Conservation (phyloP, 495 filamentous ascomycete genomes). For the Massariosphaeria phaeospora region DNA sequence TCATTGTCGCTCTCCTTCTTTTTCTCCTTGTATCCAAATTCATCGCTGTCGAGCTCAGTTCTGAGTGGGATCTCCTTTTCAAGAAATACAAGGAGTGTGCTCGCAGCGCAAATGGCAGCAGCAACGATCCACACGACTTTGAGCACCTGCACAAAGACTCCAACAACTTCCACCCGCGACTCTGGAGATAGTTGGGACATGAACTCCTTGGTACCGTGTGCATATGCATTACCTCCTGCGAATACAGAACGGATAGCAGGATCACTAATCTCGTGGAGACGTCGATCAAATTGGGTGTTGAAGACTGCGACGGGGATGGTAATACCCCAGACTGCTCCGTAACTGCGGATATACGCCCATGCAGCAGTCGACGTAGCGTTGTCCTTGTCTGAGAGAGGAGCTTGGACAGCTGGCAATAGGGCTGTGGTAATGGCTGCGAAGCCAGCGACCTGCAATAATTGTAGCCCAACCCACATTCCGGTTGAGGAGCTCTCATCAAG, state of each 20-base stretch:
- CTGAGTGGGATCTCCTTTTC: slow-evolving; percentile 24
- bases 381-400: slow-evolving; percentile 8
- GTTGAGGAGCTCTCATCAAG: not conserved
- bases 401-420: slow-evolving; percentile 12
- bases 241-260: not conserved
- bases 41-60: not conserved
- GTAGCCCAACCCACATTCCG: slow-evolving; percentile 5
- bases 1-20: not conserved
- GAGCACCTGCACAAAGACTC: slow-evolving; percentile 3
- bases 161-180: not conserved
- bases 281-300: slow-evolving; percentile 7
- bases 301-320: slow-evolving; percentile 21
- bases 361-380: slow-evolving; percentile 1
- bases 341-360: slow-evolving; percentile 18
- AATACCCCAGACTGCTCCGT: slow-evolving; percentile 18
- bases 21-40: not conserved
- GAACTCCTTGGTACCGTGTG: not conserved
- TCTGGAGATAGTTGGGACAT: not conserved
- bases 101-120: slow-evolving; percentile 9
- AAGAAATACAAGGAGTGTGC: slow-evolving; percentile 29
- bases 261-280: slow-evolving; percentile 3
- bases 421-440: not conserved
- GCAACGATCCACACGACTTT: slow-evolving; percentile 9
- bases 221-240: slow-evolving; percentile 3
- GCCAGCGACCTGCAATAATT: slow-evolving; percentile 6